Evolutionary conservation across 2,329 filamentous ascomycete species (phyloP), one percentile per base, ranked within the genome.

Genomic region (Colletotrichum scovillei): DNA sequence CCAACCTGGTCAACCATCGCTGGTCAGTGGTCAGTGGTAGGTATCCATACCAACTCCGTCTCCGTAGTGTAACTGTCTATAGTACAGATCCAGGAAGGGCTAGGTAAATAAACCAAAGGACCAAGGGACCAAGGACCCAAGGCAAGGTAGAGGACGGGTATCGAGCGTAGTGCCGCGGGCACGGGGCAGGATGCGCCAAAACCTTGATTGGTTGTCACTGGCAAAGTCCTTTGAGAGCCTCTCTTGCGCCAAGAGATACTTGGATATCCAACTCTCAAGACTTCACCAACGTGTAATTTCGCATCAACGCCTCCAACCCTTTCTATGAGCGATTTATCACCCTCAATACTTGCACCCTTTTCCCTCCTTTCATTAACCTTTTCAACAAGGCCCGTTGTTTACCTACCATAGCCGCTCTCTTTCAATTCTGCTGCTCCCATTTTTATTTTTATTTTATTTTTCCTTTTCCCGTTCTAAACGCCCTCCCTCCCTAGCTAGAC

Each of bases 281-380:
- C 74, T 74, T 75, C 64, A 57, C 59, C 56, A 38, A 22, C 28
- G 28, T 62, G 74, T 75, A 72, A 67, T 72, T 63, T 67, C 64
- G 24, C 65, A 72, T 66, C 62, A 62, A 28, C 65, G 60, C 28
- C 53, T 30, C 52, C 35, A 30, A 52, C 26, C 53, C 26, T 55
- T 67, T 65, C 49, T 69, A 75, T 75, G 74, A 74, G 74, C 74
- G 74, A 75, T 75, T 75, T 75, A 58, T 63, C 28, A 1, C 65
- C 32, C 57, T 38, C 35, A 22, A 24, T 32, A 49, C 32, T 38
- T 66, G 28, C 30, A 26, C 4, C 38, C 16, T 24, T 64, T 32
- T 42, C 5, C 60, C 60, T 62, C 7, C 14, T 32, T 19, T 62
- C 28, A 32, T 55, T 63, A 49, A 52, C 49, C 4, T 32, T 35